These are phyloP conservation scores for Saccharomyces jurei DNA, from an alignment of 805 yeast species.

Conservation along the genomic window DNA sequence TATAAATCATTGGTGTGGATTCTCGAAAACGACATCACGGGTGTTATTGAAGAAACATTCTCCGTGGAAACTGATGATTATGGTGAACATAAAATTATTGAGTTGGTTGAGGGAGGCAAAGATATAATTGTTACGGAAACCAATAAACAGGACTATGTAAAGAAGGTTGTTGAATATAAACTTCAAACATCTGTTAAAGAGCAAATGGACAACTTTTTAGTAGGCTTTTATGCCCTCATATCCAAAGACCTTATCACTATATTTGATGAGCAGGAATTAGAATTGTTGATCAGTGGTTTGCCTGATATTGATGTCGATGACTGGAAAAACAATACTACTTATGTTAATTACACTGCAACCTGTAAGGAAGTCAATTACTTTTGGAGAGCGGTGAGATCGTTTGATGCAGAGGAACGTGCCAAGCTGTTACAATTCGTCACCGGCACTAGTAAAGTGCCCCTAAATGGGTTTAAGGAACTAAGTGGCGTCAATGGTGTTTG, in stretches of 20 bases:
- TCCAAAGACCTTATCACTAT: constrained; percentile 75
- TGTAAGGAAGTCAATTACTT: constrained; percentile 91
- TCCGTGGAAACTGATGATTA: constrained; percentile 89
- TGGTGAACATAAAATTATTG: constrained; percentile 80
- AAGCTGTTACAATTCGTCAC: constrained; percentile 91
- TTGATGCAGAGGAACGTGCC: constrained; percentile 90
- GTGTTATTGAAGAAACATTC: constrained; percentile 88
- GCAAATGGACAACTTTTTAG: constrained; percentile 76
- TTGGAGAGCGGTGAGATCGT: constrained; percentile 95
- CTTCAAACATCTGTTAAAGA: constrained; percentile 74
- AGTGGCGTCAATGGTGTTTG: constrained; percentile 82
- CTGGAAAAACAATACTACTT: constrained; percentile 81
- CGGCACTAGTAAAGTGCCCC: constrained; percentile 93
- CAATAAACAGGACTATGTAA: constrained; percentile 85
- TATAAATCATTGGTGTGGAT: constrained; percentile 92
- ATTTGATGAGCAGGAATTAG: constrained; percentile 93
- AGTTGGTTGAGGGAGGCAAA: constrained; percentile 74
- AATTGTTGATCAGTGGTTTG: constrained; percentile 82
- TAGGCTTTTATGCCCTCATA: constrained; percentile 85
- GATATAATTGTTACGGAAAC: constrained; percentile 81
- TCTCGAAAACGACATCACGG: constrained; percentile 93
- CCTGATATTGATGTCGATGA: constrained; percentile 95
- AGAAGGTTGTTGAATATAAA: constrained; percentile 77
- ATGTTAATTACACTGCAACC: constrained; percentile 72
- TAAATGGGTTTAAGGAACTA: constrained; percentile 84